Evolutionary conservation across 495 filamentous ascomycete genomes (phyloP).

Genomic region (Neurospora sp.): DNA sequence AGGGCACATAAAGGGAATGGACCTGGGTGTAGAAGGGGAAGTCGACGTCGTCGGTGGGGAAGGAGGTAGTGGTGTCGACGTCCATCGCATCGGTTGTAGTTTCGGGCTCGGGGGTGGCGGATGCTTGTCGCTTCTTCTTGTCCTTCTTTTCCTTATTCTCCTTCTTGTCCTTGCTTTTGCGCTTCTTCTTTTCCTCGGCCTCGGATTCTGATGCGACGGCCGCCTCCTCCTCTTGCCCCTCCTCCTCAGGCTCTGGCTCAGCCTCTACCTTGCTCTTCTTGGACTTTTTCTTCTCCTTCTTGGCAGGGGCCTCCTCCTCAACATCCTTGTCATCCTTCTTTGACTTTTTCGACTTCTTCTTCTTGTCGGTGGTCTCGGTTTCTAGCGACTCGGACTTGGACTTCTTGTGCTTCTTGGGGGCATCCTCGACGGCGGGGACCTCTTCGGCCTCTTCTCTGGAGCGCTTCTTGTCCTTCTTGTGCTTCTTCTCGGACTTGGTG

Average conservation of each 20-base stretch:
- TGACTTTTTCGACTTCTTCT: constrained; percentile 9
- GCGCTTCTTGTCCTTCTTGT: constrained; percentile 7
- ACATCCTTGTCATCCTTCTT: constrained; percentile 1
- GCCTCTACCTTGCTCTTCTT: constrained; percentile 16
- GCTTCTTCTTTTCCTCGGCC: constrained; percentile 11
- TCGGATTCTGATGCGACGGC: not conserved
- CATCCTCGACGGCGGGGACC: not conserved
- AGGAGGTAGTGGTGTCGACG: constrained; percentile 6
- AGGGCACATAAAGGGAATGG: constrained; percentile 37
- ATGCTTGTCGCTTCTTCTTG: constrained; percentile 6
- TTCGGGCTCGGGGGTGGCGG: constrained; percentile 5
- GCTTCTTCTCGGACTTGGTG: constrained; percentile 15
- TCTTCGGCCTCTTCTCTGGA: constrained; percentile 6
- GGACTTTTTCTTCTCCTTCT: constrained; percentile 18
- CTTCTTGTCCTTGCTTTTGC: constrained; percentile 16
- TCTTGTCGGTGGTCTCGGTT: constrained; percentile 3
- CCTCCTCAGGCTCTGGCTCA: not conserved
- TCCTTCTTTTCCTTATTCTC: constrained; percentile 10
- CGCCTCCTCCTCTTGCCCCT: constrained; percentile 3
- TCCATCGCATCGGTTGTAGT: constrained; percentile 16
- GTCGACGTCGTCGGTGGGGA: constrained; percentile 6
- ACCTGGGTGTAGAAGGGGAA: constrained; percentile 41
- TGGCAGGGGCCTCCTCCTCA: not conserved
- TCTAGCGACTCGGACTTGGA: constrained; percentile 6
- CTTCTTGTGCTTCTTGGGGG: constrained; percentile 18